Evolutionary conservation across 441 rosid species (phyloP).

Genomic region (Biscutella laevigata): DNA sequence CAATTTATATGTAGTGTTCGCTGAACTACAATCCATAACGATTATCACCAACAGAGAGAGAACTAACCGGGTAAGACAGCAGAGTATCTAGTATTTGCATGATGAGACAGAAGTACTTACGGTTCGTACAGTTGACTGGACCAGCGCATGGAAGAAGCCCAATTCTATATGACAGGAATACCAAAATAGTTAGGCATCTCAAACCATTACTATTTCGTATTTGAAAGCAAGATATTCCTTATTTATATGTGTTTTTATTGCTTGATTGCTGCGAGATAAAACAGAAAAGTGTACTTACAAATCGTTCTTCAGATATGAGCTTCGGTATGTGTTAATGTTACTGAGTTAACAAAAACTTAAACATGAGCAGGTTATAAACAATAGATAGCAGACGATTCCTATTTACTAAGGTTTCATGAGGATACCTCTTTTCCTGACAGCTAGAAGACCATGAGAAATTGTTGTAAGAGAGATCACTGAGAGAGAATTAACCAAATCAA

Average conservation of each 20-base stretch:
- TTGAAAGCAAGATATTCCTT: not conserved
- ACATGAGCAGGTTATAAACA: too few species aligned
- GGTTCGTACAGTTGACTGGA: slow-evolving; percentile 30
- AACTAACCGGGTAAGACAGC: not conserved
- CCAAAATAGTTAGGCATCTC: not conserved
- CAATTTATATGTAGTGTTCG: slow-evolving; percentile 46
- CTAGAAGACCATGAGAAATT: slow-evolving; percentile 39
- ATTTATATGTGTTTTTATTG: too few species aligned
- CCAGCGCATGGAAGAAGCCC: slow-evolving; percentile 42
- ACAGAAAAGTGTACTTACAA: slow-evolving; percentile 30
- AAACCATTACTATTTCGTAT: not conserved
- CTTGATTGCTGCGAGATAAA: not conserved
- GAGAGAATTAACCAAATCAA: not conserved
- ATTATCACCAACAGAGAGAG: not conserved
- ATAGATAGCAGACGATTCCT: too few species aligned
- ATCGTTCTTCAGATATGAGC: slow-evolving; percentile 30
- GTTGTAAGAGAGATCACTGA: slow-evolving; percentile 79
- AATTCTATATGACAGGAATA: slow-evolving; percentile 16
- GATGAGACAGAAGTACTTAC: not conserved
- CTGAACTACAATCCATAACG: slow-evolving; percentile 29
- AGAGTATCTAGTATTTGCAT: not conserved
- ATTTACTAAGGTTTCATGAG: too few species aligned
- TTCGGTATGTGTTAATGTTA: slow-evolving; percentile 52
- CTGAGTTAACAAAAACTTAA: slow-evolving; percentile 36
- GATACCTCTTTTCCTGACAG: slow-evolving; percentile 44